phyloP scores from a whole-genome alignment of 306 rosid species.

The Medicago ruthenica region DNA sequence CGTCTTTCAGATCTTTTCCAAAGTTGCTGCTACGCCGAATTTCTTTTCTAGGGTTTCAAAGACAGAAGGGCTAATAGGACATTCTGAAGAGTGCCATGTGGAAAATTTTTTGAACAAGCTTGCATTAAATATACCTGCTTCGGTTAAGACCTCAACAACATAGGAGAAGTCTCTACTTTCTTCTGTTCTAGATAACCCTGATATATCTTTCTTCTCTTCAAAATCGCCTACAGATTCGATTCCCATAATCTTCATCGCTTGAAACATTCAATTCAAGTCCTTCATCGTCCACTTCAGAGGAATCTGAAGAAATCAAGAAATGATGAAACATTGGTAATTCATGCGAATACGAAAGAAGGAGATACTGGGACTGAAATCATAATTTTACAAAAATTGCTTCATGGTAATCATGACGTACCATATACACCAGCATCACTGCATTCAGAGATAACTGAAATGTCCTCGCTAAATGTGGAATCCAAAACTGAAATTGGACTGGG shows the following conservation, averaged over 20 bases:
- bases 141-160: slow-evolving; percentile 69
- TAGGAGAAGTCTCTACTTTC: slow-evolving; percentile 80
- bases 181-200: slow-evolving; percentile 55
- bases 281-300: slow-evolving; percentile 61
- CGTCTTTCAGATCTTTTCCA: slow-evolving; percentile 83
- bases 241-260: slow-evolving; percentile 72
- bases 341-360: slow-evolving; percentile 19
- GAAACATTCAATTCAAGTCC: slow-evolving; percentile 69
- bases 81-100: slow-evolving; percentile 61
- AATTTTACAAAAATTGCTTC: slow-evolving; percentile 10
- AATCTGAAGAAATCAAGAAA: slow-evolving; percentile 61
- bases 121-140: slow-evolving; percentile 52
- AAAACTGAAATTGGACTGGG: slow-evolving; percentile 87
- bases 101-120: slow-evolving; percentile 49
- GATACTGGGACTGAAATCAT: slow-evolving; percentile 28
- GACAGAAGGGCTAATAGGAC: slow-evolving; percentile 65
- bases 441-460: slow-evolving; percentile 43
- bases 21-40: slow-evolving; percentile 67
- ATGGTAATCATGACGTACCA: slow-evolving; percentile 51
- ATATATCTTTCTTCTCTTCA: slow-evolving; percentile 46
- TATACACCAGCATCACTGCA: slow-evolving; percentile 40
- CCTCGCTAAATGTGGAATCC: slow-evolving; percentile 59
- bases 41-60: slow-evolving; percentile 79
- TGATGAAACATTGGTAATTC: slow-evolving; percentile 36
- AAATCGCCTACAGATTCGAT: slow-evolving; percentile 44